These are phyloP conservation scores for Staphylotrichum tortipilum DNA, from an alignment of 495 filamentous ascomycete species.

Conservation along the genomic window DNA sequence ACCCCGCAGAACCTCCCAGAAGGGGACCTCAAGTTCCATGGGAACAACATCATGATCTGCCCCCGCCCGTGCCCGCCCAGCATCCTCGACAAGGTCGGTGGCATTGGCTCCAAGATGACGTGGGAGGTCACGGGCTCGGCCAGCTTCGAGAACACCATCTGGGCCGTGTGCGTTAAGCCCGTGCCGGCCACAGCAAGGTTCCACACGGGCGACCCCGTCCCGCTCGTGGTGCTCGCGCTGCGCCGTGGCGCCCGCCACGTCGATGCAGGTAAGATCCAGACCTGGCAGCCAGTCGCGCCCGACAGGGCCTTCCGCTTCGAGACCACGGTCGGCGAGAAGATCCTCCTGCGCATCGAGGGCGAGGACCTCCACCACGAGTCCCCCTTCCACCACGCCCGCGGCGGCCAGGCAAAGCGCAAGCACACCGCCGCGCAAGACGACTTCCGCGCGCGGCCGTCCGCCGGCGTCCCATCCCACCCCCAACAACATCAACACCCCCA, in stretches of 20 bases:
- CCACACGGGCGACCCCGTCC: constrained; percentile 66
- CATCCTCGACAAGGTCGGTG: constrained; percentile 74
- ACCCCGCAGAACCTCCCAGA: constrained; percentile 49
- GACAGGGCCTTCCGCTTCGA: constrained; percentile 63
- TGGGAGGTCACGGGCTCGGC: constrained; percentile 78
- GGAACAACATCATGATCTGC: constrained; percentile 84
- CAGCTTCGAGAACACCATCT: constrained; percentile 67
- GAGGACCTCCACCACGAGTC: constrained; percentile 54
- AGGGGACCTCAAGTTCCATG: constrained; percentile 68
- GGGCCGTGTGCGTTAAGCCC: constrained; percentile 74
- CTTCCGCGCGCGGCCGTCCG: constrained; percentile 16
- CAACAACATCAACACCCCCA: too few relatives aligned
- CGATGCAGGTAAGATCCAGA: constrained; percentile 73
- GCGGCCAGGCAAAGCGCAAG: constrained; percentile 41
- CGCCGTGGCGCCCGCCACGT: constrained; percentile 63
- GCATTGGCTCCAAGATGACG: constrained; percentile 67
- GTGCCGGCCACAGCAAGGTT: constrained; percentile 53
- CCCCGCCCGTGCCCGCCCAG: constrained; percentile 57
- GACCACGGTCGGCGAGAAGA: constrained; percentile 78
- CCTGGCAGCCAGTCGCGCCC: constrained; percentile 69
- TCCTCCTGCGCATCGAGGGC: constrained; percentile 67
- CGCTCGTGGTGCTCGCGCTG: constrained; percentile 68
- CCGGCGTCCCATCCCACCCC: constrained; percentile 6
- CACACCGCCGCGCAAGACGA: constrained; percentile 45
- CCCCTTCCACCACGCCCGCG: constrained; percentile 38